Conservation (phyloP, 352 stramenopile genomes). For the Blastocystis sp. region DNA sequence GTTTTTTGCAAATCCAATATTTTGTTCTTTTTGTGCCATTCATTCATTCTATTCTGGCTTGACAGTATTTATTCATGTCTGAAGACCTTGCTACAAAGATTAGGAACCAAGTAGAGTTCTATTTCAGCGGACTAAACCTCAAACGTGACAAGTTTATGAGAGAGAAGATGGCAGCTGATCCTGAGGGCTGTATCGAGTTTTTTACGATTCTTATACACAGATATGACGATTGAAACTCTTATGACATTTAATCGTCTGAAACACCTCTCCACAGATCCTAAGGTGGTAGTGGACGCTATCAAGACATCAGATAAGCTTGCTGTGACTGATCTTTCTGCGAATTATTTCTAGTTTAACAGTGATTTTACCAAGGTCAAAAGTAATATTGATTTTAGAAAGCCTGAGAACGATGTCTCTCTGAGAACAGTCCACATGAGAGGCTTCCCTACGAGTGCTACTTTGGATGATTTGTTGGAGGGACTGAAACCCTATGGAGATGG, state of each 20-base stretch:
- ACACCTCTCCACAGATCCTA: conserved; percentile 25
- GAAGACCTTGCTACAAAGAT: conserved; percentile 49
- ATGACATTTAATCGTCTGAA: conserved; percentile 60
- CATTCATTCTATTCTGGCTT: neutral
- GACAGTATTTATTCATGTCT: conserved; percentile 6
- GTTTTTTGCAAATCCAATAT: neutral
- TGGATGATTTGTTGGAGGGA: conserved; percentile 54
- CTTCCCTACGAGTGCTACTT: conserved; percentile 41
- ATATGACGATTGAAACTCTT: conserved; percentile 45
- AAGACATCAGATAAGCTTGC: conserved; percentile 42
- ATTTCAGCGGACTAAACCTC: conserved; percentile 53
- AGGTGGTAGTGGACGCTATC: conserved; percentile 41
- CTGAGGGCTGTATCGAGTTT: neutral
- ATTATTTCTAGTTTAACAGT: conserved; percentile 37
- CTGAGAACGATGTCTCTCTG: conserved; percentile 26
- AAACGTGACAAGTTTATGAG: conserved; percentile 58
- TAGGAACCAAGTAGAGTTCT: conserved; percentile 56
- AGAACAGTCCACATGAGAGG: conserved; percentile 30
- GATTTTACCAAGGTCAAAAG: conserved; percentile 57
- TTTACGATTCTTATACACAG: neutral
- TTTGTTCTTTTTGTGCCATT: neutral
- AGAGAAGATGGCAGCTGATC: conserved; percentile 46
- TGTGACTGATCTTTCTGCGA: neutral
- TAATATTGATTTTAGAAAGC: conserved; percentile 42
- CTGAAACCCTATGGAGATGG: conserved; percentile 51